Conservation (phyloP, 306 rosid genomes). For the Medicago lupulina region DNA sequence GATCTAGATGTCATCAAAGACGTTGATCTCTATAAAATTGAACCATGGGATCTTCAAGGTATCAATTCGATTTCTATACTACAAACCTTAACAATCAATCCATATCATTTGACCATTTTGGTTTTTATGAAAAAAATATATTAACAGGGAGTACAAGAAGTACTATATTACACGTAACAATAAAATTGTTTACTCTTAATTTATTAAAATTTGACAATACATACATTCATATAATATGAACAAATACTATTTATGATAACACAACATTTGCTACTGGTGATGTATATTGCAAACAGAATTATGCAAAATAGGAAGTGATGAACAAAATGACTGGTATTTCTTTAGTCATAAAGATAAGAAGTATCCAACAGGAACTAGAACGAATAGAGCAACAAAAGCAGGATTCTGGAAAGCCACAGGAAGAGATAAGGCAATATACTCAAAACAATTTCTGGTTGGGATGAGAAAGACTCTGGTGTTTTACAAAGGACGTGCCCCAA, state of each 20-base stretch:
- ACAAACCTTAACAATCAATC: too few relatives aligned
- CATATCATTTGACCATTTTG: too few relatives aligned
- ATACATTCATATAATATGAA: too few relatives aligned
- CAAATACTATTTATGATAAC: too few relatives aligned
- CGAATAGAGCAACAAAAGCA: conserved; percentile 92
- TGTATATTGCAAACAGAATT: conserved; percentile 50
- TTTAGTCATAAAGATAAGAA: conserved; percentile 93
- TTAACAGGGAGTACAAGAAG: too few relatives aligned
- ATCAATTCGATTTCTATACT: background rate
- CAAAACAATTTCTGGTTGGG: conserved; percentile 70
- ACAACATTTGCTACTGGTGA: too few relatives aligned
- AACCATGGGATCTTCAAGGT: conserved; percentile 99
- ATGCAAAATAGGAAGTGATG: conserved; percentile 81
- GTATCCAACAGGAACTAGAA: conserved; percentile 86
- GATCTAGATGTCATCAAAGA: conserved; percentile 88
- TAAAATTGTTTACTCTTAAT: too few relatives aligned
- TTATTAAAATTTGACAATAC: too few relatives aligned
- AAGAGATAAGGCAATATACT: conserved; percentile 84
- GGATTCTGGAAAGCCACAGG: conserved; percentile 99
- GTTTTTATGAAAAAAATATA: too few relatives aligned
- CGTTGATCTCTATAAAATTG: conserved; percentile 85
- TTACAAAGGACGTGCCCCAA: conserved; percentile 91
- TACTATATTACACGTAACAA: too few relatives aligned
- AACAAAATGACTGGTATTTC: conserved; percentile 89
- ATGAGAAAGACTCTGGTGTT: conserved; percentile 93